These are phyloP conservation scores for Straminergon stramineum DNA, from an alignment of 225 moss, liverwort and hornwort genomes.

Conservation along the genomic window DNA sequence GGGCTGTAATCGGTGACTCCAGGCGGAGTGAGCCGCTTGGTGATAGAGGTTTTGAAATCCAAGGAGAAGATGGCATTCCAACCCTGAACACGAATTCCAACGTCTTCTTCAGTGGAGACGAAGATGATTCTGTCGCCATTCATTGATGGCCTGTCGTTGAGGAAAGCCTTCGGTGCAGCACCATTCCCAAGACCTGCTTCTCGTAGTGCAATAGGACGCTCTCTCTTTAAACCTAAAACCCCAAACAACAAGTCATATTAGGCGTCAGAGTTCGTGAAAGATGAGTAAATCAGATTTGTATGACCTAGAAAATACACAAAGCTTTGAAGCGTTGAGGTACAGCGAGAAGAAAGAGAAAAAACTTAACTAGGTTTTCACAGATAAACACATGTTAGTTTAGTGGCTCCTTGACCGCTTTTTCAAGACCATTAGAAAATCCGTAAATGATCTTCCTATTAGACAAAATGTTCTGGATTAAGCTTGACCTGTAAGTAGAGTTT, in stretches of 20 bases:
- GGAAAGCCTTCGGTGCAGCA: constrained; percentile 11
- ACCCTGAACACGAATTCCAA: constrained; percentile 27
- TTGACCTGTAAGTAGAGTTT: too few relatives aligned
- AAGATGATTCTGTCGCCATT: constrained; percentile 47
- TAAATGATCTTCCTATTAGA: neutral
- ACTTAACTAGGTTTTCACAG: neutral
- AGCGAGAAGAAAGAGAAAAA: neutral
- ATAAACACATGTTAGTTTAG: neutral
- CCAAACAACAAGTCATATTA: neutral
- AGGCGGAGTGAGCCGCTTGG: constrained; percentile 60
- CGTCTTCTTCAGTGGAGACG: constrained; percentile 64
- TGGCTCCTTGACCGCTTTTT: neutral
- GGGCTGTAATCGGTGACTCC: constrained; percentile 80
- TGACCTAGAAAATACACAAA: neutral
- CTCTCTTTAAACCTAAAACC: neutral
- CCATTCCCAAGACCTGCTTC: neutral
- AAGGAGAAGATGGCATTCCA: constrained; percentile 74
- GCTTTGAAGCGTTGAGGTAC: neutral
- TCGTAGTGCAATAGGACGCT: constrained; percentile 3
- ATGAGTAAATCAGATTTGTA: neutral
- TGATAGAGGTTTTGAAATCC: constrained; percentile 15
- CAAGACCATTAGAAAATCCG: neutral
- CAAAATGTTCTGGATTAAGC: too few relatives aligned
- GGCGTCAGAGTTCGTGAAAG: neutral
- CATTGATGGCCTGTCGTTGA: constrained; percentile 58